Conservation (phyloP, 768 basidiomycete species). For the Podaxis rugospora region DNA sequence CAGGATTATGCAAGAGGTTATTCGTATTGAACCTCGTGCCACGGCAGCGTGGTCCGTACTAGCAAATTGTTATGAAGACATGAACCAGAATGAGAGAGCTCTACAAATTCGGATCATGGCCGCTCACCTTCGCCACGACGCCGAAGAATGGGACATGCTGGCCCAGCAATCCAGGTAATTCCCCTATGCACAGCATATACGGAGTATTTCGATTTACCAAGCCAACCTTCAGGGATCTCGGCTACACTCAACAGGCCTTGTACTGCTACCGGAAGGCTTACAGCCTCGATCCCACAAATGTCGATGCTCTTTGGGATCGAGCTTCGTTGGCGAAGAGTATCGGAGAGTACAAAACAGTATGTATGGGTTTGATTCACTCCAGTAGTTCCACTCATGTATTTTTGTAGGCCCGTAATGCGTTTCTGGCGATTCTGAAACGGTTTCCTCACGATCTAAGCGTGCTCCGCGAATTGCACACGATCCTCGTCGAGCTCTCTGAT, state of each 20-base stretch:
- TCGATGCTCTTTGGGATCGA: conserved; percentile 87
- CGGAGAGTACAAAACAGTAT: conserved; percentile 63
- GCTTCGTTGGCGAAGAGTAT: conserved; percentile 76
- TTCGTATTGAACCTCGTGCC: conserved; percentile 88
- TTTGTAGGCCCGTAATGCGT: conserved; percentile 53
- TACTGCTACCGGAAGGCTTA: conserved; percentile 89
- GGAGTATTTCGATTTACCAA: not conserved
- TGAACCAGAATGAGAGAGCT: conserved; percentile 62
- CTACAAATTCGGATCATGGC: conserved; percentile 86
- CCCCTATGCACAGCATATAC: not conserved
- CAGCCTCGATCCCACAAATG: conserved; percentile 73
- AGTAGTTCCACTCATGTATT: not conserved
- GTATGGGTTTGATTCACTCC: conserved; percentile 13
- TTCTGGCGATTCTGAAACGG: conserved; percentile 66
- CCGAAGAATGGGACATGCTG: conserved; percentile 84
- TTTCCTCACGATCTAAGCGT: conserved; percentile 79
- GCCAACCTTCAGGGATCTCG: conserved; percentile 45
- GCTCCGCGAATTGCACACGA: conserved; percentile 70
- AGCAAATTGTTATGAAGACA: conserved; percentile 77
- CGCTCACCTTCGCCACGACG: conserved; percentile 79
- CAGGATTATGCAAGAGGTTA: conserved; percentile 84
- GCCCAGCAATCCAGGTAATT: conserved; percentile 68
- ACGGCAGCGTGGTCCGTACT: conserved; percentile 83
- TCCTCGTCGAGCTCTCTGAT: conserved; percentile 73
- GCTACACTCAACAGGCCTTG: conserved; percentile 79